Base-by-base conservation (phyloP, 805 yeast genomes). In the Hanseniaspora thailandica region DNA sequence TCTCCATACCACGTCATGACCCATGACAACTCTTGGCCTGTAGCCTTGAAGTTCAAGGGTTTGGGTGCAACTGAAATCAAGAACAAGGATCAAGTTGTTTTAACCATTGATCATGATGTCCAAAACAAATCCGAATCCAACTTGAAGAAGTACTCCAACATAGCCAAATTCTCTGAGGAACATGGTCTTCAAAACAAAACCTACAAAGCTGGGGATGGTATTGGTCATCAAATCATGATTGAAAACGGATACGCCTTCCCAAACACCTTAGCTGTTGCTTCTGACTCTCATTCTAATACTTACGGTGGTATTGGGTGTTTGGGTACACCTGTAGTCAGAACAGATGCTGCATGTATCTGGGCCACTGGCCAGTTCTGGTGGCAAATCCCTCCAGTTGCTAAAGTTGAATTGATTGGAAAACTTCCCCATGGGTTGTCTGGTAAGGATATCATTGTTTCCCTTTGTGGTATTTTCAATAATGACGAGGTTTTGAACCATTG, bases 341-440 rank as follows among this genome's bases (percentile, higher is more conserved):
- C 99, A 0, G 99, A 93, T 69, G 98, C 97, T 22, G 99, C 99
- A 4, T 80, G 97, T 9, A 90, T 93, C 59, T 93, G 99, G 99
- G 97, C 99, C 12, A 93, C 99, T 0, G 97, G 97, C 39, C 95
- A 88, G 71, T 93, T 98, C 3, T 93, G 99, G 99, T 93, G 98
- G 98, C 98, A 94, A 77, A 86, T 93, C 53, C 99, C 99, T 2
- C 97, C 98, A 0, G 97, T 93, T 23, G 98, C 97, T 34, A 80
- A 81, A 62, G 97, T 93, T 9, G 94, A 86, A 66, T 76, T 93
- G 54, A 73, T 76, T 58, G 96, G 96, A 41, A 68, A 77, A 59
- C 75, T 93, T 55, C 96, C 94, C 12, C 69, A 75, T 48, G 96
- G 96, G 17, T 88, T 86, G 17, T 81, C 95, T 3, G 99, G 99